phyloP scores from a whole-genome alignment of 2,329 filamentous ascomycete genomes.

The Westerdykella aurantiaca region DNA sequence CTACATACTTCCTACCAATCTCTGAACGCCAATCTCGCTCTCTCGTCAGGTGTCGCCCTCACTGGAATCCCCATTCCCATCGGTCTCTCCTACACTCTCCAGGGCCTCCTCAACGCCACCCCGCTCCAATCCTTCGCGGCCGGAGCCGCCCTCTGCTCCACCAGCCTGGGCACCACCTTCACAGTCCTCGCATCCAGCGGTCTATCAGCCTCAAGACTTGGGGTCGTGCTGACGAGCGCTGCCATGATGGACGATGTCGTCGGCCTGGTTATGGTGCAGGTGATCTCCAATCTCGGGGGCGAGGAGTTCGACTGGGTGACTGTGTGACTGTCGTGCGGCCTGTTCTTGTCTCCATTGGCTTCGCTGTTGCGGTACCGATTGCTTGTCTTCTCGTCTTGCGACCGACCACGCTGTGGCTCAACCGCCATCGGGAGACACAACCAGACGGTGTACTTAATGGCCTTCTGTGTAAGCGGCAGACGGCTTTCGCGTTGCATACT shows the following conservation, averaged over 20 bases:
- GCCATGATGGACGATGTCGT: constrained; percentile 81
- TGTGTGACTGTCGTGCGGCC: constrained; percentile 46
- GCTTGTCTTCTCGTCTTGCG: constrained; percentile 43
- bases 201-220: constrained; percentile 51
- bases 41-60: constrained; percentile 58
- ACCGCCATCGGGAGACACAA: constrained; percentile 22
- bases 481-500: constrained; percentile 46
- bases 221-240: constrained; percentile 60
- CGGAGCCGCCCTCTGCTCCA: constrained; percentile 68
- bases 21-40: constrained; percentile 54
- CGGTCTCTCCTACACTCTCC: constrained; percentile 58
- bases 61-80: constrained; percentile 63
- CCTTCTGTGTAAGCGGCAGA: constrained; percentile 26
- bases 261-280: constrained; percentile 69
- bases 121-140: constrained; percentile 63
- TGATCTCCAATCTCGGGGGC: constrained; percentile 61
- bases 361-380: constrained; percentile 47
- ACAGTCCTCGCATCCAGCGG: constrained; percentile 58
- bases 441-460: constrained; percentile 14
- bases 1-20: constrained; percentile 50
- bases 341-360: constrained; percentile 49
- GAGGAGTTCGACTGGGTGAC: constrained; percentile 33
- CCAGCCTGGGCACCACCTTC: constrained; percentile 67
- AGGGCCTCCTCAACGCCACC: constrained; percentile 46
- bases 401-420: constrained; percentile 39